Evolutionary conservation across 1,284 basidiomycete genomes (phyloP).

Genomic region (Trichosporon sp.): DNA sequence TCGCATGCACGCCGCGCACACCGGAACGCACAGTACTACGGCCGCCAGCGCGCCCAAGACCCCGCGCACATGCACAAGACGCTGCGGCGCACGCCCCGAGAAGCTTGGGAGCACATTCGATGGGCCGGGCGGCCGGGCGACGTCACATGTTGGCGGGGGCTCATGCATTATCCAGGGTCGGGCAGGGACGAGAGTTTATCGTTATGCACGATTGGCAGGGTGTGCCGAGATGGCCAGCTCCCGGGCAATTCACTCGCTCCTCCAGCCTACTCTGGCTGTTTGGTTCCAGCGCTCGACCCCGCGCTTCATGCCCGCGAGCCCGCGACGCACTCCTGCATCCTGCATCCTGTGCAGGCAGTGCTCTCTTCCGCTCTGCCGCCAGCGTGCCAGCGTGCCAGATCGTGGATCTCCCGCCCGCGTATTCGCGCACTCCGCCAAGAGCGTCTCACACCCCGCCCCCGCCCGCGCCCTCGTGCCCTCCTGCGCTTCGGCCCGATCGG

Average conservation of each 20-base stretch:
- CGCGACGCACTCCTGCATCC: not conserved
- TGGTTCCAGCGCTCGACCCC: not conserved
- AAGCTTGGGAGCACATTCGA: no score
- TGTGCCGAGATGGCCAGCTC: not conserved
- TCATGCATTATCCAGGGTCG: not conserved
- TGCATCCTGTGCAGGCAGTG: not conserved
- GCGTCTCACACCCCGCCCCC: no score
- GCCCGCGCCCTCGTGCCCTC: no score
- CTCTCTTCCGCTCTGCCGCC: no score
- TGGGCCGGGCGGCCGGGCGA: no score
- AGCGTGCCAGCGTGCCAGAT: no score
- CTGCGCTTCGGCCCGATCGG: not conserved
- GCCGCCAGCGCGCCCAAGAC: no score
- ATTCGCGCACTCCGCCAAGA: not conserved
- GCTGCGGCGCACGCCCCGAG: no score
- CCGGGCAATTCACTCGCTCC: not conserved
- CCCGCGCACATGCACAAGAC: no score
- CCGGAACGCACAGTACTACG: no score
- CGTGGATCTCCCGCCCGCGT: not conserved
- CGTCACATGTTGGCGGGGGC: no score
- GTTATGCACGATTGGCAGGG: not conserved
- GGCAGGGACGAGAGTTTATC: not conserved
- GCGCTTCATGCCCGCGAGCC: not conserved
- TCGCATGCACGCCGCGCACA: no score
- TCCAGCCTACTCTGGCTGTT: not conserved